Base-by-base conservation (phyloP, 129 eudicot genomes). In the Pseudognaphalium luteoalbum region DNA sequence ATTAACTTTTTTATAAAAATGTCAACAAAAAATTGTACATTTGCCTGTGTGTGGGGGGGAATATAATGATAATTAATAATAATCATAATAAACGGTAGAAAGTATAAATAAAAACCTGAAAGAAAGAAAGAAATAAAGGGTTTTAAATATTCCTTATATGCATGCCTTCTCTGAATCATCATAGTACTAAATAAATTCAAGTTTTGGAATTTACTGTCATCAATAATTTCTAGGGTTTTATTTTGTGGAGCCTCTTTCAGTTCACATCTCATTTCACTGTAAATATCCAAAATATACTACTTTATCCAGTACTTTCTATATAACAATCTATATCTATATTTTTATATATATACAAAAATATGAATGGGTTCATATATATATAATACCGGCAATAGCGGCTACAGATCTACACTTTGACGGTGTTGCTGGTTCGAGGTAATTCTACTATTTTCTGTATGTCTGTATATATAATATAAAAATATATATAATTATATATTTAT, bases 391-490 rank as follows among this genome's bases (percentile, higher is more conserved):
- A 35, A 50, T 72, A 51, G 67, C 68, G 83, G 79, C 70, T 74
- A 74, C 62, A 73, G 83, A 80, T 80, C 83, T 44, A 61, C 64
- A 68, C 71, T 14, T 44, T 64, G 82, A 33, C 33, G 76, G 74
- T 67, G 76, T 71, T 25, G 68, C 61, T 72, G 25, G 54, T 73
- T 62, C 73, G 77, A 73, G 70, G 79, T 80, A 52, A 66, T 54
- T 66, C 14, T 63, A 15, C 58, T 51, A 16, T 50, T n/a, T n/a
- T n/a, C 22, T 62, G 42, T 71, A 17, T 71, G 14, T 47, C 29
- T 19, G 11, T 59, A 22, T 60, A 28, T 68, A 20, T 60, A 30
- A 30, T 61, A 21, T 60, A 19, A 58, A 12, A 4, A 58, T 4
- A 15, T 25, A 54, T 57, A 21, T 51, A 51, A 0, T 51, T 47